Conservation (phyloP, 257 asterid genomes). For the Apocynum venetum region DNA sequence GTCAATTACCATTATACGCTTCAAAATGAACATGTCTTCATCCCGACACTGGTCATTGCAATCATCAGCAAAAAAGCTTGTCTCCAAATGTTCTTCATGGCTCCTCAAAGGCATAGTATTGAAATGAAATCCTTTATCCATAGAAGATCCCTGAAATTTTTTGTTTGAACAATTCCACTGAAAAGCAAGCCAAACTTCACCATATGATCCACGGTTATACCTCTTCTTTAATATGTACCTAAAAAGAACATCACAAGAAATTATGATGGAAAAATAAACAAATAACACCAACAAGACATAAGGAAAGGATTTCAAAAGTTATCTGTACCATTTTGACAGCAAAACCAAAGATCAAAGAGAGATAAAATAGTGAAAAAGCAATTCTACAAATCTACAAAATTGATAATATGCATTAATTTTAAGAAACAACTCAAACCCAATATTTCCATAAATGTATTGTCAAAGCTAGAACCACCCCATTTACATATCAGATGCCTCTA, state of each 20-base stretch:
- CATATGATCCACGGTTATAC: constrained; percentile 95
- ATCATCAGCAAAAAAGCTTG: constrained; percentile 35
- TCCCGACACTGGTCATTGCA: constrained; percentile 39
- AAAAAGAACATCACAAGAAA: background rate
- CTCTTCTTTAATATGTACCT: constrained; percentile 93
- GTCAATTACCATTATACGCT: constrained; percentile 85
- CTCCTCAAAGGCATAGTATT: constrained; percentile 29
- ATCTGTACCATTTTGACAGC: background rate
- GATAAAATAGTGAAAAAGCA: background rate
- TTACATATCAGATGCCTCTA: background rate
- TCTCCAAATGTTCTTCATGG: constrained; percentile 33
- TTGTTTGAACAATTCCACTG: constrained; percentile 82
- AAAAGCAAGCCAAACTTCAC: constrained; percentile 99
- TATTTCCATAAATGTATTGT: background rate
- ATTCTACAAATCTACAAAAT: background rate
- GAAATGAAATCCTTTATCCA: constrained; percentile 25
- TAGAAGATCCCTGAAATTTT: constrained; percentile 33
- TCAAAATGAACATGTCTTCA: constrained; percentile 72
- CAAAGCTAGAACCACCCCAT: background rate
- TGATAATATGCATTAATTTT: background rate
- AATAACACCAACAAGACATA: background rate
- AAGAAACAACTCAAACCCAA: background rate
- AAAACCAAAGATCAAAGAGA: background rate
- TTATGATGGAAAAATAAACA: background rate
- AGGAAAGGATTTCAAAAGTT: background rate